Percentiles rank a stretch among this genome's conserved stretches.
Evolutionary conservation across 192 early-diverging fungal genomes (phyloP).

Genomic region (Chytriomyces confervae): DNA sequence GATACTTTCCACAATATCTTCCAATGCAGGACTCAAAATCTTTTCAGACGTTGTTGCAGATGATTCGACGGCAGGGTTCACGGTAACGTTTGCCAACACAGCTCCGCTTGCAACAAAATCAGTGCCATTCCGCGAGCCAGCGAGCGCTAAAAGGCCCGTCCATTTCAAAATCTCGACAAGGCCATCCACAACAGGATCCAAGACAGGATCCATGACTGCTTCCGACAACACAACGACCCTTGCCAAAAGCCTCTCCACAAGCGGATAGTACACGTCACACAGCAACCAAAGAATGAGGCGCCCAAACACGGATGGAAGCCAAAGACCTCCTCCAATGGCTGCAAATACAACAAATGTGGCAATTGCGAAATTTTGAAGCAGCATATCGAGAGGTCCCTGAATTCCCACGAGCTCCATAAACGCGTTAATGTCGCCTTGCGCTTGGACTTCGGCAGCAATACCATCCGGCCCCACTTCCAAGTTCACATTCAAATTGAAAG

Average conservation of each 20-base stretch:
- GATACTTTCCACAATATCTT: background rate
- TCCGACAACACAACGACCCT: conserved; percentile 45
- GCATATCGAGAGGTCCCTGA: conserved; percentile 78
- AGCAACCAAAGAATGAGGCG: conserved; percentile 44
- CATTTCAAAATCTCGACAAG: conserved; percentile 32
- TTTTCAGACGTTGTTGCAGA: background rate
- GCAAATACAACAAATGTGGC: conserved; percentile 75
- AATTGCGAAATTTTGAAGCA: conserved; percentile 82
- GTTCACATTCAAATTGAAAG: conserved; percentile 44
- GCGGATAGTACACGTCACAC: conserved; percentile 37
- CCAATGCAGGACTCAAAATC: background rate
- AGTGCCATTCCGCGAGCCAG: background rate
- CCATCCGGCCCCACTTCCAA: conserved; percentile 35
- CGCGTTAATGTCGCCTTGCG: conserved; percentile 53
- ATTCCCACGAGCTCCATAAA: conserved; percentile 90
- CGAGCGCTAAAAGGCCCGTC: conserved; percentile 20
- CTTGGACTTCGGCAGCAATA: conserved; percentile 42
- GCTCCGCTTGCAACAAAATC: background rate
- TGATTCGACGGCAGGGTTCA: background rate
- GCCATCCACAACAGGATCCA: conserved; percentile 70
- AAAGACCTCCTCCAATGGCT: conserved; percentile 72
- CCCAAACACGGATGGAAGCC: conserved; percentile 77
- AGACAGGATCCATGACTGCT: conserved; percentile 74
- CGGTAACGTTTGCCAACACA: background rate
- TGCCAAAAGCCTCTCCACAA: conserved; percentile 30